These are phyloP conservation scores for Marsdenia floribunda DNA, from an alignment of 257 asterid genomes.

Conservation along the genomic window DNA sequence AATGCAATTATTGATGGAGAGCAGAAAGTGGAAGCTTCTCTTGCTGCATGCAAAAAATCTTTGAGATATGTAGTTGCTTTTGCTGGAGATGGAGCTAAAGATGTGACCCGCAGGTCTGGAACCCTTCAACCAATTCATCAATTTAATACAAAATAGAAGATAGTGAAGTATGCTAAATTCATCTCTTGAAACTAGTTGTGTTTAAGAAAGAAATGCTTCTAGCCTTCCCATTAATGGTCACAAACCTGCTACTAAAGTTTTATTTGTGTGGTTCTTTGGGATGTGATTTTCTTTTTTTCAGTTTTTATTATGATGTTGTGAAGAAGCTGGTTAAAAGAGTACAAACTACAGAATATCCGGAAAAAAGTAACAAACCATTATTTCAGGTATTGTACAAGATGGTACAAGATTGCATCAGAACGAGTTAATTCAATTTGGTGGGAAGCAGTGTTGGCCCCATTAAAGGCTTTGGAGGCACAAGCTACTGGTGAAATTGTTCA, in stretches of 20 bases:
- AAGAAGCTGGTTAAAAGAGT: not conserved
- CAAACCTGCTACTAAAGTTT: not conserved
- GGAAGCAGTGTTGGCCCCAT: constrained; percentile 69
- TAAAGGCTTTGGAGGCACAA: constrained; percentile 74
- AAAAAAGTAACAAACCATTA: not conserved
- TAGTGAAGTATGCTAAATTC: not conserved
- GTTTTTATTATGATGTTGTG: not conserved
- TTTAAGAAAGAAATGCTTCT: not conserved
- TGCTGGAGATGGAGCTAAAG: constrained; percentile 97
- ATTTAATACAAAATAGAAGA: constrained; percentile 2
- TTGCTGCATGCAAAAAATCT: constrained; percentile 83
- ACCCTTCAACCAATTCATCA: constrained; percentile 16
- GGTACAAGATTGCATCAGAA: constrained; percentile 82
- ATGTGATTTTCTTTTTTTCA: not conserved
- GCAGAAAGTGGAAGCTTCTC: constrained; percentile 84
- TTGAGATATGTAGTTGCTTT: constrained; percentile 91
- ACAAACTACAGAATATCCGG: not conserved
- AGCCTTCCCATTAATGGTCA: not conserved
- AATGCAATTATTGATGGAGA: constrained; percentile 85
- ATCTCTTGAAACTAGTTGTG: not conserved
- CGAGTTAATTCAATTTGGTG: constrained; percentile 78
- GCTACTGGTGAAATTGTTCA: constrained; percentile 45
- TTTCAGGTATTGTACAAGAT: constrained; percentile 77
- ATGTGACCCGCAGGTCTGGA: constrained; percentile 92
- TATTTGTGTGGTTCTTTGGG: not conserved